Percentiles rank a stretch among this genome's conserved stretches.
phyloP scores from a whole-genome alignment of 2,329 filamentous ascomycete species.

The Beauveria medogensis region DNA sequence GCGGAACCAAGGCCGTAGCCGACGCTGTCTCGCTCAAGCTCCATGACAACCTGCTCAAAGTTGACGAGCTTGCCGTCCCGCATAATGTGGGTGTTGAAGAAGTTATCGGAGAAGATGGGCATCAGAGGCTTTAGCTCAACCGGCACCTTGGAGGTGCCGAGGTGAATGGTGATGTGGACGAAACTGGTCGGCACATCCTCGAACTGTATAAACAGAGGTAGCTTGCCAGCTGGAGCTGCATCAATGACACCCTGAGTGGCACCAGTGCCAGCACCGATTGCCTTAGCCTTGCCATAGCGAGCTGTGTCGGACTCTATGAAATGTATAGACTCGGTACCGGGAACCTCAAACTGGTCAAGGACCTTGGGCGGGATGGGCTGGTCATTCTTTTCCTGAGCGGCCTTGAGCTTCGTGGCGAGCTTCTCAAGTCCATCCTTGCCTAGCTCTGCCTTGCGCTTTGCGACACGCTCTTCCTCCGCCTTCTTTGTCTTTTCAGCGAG shows the following conservation, averaged over 20 bases:
- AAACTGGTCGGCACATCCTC: conserved; percentile 93
- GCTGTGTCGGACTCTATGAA: conserved; percentile 87
- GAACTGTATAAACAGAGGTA: conserved; percentile 92
- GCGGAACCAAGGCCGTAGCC: conserved; percentile 68
- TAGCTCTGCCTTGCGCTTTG: conserved; percentile 68
- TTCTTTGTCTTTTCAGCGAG: conserved; percentile 74
- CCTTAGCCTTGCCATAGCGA: conserved; percentile 67
- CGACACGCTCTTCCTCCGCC: conserved; percentile 71
- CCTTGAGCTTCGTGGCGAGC: conserved; percentile 66
- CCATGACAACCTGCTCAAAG: conserved; percentile 88
- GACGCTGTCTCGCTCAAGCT: conserved; percentile 85
- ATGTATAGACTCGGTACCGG: conserved; percentile 82
- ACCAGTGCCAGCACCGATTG: conserved; percentile 60
- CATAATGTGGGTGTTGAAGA: conserved; percentile 85
- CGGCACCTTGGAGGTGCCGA: conserved; percentile 71
- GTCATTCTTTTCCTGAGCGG: conserved; percentile 83
- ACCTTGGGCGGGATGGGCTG: conserved; percentile 73
- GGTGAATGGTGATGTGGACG: conserved; percentile 71
- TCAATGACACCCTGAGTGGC: conserved; percentile 70
- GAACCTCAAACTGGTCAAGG: conserved; percentile 75
- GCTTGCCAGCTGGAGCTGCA: conserved; percentile 46
- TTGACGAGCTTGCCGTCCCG: conserved; percentile 67
- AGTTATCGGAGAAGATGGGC: conserved; percentile 78
- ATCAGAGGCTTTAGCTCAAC: conserved; percentile 79
- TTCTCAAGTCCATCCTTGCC: conserved; percentile 74